Base-by-base conservation (phyloP, 495 filamentous ascomycete genomes). In the Schizothecium vesticola region DNA sequence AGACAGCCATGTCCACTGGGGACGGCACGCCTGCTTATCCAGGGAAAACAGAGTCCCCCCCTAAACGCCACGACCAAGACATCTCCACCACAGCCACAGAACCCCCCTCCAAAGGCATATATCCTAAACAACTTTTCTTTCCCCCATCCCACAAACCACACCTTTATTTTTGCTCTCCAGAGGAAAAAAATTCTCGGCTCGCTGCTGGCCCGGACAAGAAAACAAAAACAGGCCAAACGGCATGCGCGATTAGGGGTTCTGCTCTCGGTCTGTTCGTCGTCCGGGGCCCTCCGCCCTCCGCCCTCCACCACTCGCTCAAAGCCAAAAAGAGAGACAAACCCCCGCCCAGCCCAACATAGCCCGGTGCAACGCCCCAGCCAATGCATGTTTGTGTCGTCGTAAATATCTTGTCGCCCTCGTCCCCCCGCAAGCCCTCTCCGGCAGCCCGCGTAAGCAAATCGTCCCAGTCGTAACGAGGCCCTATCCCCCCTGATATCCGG, bases 361-460 rank as follows among this genome's bases (percentile, higher is more conserved):
- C 66, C 67, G 64, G 64, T 66, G 61, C 63, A 74, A 76, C 69
- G 73, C 73, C 76, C 71, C 67, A 68, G 56, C 69, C 75, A 69
- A 78, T 78, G 76, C 75, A 77, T 74, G 65, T 65, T 72, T 68
- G 56, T 72, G 70, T 76, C 70, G 71, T 75, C 22, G 66, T 66
- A n/a, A 63, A 63, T 65, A 67, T 64, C 65, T 36, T 61, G 51
- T 55, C 55, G 28, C 21, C 12, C 60, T 13, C 1, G 59, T n/a
- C 59, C 11, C 3, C 11, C 16, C 29, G 9, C 65, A 13, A 25
- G 16, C 26, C 60, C 56, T 58, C n/a, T 57, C 51, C 12, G 25
- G 3, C 1, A 67, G 31, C 24, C 31, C 26, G 31, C 11, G 55
- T 28, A 16, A 61, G 16, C 16, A 61, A 23, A 31, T 61, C 65